A percentile compares a stretch with the other conserved stretches of the same genome.
phyloP scores from a whole-genome alignment of 495 filamentous ascomycete genomes.

The Sordaria brevicollis region DNA sequence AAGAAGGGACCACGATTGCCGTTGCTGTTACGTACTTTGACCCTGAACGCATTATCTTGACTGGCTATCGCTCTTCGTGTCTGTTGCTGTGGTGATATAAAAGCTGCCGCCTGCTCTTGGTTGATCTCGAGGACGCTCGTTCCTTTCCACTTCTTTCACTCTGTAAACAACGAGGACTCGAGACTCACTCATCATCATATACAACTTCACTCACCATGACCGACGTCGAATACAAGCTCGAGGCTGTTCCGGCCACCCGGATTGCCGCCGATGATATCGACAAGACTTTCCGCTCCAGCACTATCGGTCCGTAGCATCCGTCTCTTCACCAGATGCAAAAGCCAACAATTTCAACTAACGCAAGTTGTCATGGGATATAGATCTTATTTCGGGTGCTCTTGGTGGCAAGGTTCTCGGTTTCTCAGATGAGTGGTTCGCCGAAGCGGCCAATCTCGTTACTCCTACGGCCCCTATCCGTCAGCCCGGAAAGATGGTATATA shows the following conservation, averaged over 20 bases:
- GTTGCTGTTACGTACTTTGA: background rate
- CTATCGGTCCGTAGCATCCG: conserved; percentile 46
- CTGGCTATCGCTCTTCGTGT: background rate
- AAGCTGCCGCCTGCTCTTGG: background rate
- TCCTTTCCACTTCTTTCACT: background rate
- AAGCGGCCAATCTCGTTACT: conserved; percentile 68
- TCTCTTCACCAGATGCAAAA: background rate
- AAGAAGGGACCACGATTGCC: background rate
- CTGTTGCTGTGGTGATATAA: background rate
- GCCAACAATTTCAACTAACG: background rate
- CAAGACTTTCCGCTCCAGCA: conserved; percentile 55
- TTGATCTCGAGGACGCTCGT: background rate
- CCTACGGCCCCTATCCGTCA: conserved; percentile 64
- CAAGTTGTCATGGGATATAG: conserved; percentile 27
- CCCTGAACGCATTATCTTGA: background rate
- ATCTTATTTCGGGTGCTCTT: conserved; percentile 66
- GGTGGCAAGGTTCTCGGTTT: conserved; percentile 64
- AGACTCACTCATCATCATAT: background rate
- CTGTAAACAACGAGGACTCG: background rate
- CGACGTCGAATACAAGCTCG: conserved; percentile 35
- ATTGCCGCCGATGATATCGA: conserved; percentile 55
- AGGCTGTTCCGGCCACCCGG: conserved; percentile 34
- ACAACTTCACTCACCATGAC: conserved; percentile 8
- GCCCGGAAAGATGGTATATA: conserved; percentile 71
- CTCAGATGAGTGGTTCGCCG: conserved; percentile 86